A percentile compares a stretch with the other conserved stretches of the same genome.
These are phyloP conservation scores for Nematodospora anomalae DNA, from an alignment of 1,139 yeast species.

Conservation along the genomic window DNA sequence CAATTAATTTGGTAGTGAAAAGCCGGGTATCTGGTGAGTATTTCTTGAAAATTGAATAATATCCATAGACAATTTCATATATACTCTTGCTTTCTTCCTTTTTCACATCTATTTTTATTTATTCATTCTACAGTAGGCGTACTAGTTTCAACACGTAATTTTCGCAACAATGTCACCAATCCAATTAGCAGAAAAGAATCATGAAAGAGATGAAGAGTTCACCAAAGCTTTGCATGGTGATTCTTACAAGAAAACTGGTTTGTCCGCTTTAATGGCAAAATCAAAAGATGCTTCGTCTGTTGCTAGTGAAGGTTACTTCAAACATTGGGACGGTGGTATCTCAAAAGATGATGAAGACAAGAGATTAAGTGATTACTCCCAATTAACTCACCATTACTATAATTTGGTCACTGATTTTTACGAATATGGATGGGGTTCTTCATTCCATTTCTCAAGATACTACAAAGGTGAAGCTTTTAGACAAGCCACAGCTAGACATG, in stretches of 20 bases:
- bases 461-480: slow-evolving; percentile 90
- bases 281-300: slow-evolving; percentile 74
- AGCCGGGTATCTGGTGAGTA: too few species aligned
- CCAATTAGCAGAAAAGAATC: slow-evolving; percentile 34
- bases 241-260: slow-evolving; percentile 64
- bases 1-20: too few species aligned
- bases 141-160: slow-evolving; percentile 15
- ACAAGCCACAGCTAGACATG: slow-evolving; percentile 97
- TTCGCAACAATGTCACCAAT: slow-evolving; percentile 17
- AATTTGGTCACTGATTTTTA: slow-evolving; percentile 95
- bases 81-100: slow-evolving; percentile 1
- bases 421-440: slow-evolving; percentile 99
- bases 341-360: slow-evolving; percentile 72
- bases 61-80: too few species aligned
- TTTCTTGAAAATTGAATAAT: too few species aligned
- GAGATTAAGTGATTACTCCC: slow-evolving; percentile 82
- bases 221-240: slow-evolving; percentile 87
- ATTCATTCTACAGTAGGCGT: not conserved
- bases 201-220: slow-evolving; percentile 58
- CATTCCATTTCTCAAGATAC: slow-evolving; percentile 97
- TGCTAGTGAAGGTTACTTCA: slow-evolving; percentile 88
- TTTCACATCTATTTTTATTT: not conserved
- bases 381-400: slow-evolving; percentile 92
- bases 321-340: slow-evolving; percentile 94
- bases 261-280: slow-evolving; percentile 75